Conservation (phyloP, 164 flowering plant genomes). For the Protea cynaroides region DNA sequence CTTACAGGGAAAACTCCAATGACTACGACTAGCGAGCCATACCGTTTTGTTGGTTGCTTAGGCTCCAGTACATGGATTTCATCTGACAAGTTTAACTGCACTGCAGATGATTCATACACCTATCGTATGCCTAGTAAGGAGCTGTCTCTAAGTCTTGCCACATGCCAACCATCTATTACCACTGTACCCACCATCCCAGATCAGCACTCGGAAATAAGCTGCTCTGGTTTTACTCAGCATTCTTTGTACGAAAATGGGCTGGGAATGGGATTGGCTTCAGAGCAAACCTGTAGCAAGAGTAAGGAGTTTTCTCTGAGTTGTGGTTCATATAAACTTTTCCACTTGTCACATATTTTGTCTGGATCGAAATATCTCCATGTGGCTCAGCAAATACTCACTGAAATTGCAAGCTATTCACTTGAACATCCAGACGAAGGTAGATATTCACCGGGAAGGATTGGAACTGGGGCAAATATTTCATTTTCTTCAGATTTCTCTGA, state of each 20-base stretch:
- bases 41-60: slow-evolving; percentile 17
- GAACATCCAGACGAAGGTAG: slow-evolving; percentile 30
- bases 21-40: slow-evolving; percentile 15
- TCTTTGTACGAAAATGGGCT: slow-evolving; percentile 18
- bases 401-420: slow-evolving; percentile 52
- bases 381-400: slow-evolving; percentile 70
- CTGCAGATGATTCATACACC: slow-evolving; percentile 20
- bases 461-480: slow-evolving; percentile 14
- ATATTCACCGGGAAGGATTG: slow-evolving; percentile 10
- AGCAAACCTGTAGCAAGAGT: slow-evolving; percentile 34
- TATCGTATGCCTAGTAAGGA: slow-evolving; percentile 39
- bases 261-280: slow-evolving; percentile 27
- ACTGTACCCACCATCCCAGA: slow-evolving; percentile 24
- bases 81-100: slow-evolving; percentile 15
- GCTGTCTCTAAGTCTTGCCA: slow-evolving; percentile 65
- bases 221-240: slow-evolving; percentile 4
- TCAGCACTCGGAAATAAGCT: slow-evolving; percentile 46
- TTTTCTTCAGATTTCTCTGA: slow-evolving; percentile 19
- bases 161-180: slow-evolving; percentile 34
- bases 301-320: slow-evolving; percentile 35
- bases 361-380: slow-evolving; percentile 57
- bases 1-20: slow-evolving; percentile 15
- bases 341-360: slow-evolving; percentile 26
- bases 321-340: slow-evolving; percentile 20
- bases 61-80: slow-evolving; percentile 28